Evolutionary conservation across 2,329 filamentous ascomycete species (phyloP), one percentile per base, ranked within the genome.

Genomic region (Pseudopithomyces chartarum): DNA sequence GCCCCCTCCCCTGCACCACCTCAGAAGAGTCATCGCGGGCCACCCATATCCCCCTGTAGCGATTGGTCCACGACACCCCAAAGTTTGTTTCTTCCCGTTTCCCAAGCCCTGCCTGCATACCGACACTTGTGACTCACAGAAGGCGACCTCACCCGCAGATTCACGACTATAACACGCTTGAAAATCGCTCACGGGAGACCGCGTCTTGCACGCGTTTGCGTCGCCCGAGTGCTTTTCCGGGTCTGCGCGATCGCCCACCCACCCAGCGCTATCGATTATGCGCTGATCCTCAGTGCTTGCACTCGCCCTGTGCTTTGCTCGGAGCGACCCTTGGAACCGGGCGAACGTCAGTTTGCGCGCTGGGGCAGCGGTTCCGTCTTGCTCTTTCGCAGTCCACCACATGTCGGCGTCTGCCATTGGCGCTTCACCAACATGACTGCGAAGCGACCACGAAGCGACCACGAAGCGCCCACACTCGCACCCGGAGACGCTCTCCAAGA

Each of bases 141-240:
- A 59, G 69, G 65, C 69, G 65, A 66, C 52, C 63, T 64, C 55
- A 63, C 39, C 17, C 19, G 22, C 40, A 49, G 13, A 32, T 63
- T 69, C 73, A 64, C 73, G 72, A 73, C 72, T 71, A 75, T 73
- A 75, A 75, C 73, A 74, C 72, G 73, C 63, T 62, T 61, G 57
- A 42, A 66, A 55, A 60, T 55, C 67, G 55, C 66, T 64, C 61
- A 65, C 52, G 56, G 57, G 54, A 61, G 57, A 55, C 61, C 71
- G 70, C 69, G 71, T 70, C 54, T 40, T 13, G 40, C 67, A 62
- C 72, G 71, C 71, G 71, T 74, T 10, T 40, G 47, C 66, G 61
- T 63, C 52, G 48, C 44, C 33, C 44, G 54, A 3, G n/a, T 47
- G 22, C 46, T 34, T 48, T 60, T 73, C 64, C 61, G 71, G 71